A percentile compares a stretch with the other conserved stretches of the same genome.
phyloP scores from a whole-genome alignment of 208 protist species.

The Acanthamoeba polyphaga region DNA sequence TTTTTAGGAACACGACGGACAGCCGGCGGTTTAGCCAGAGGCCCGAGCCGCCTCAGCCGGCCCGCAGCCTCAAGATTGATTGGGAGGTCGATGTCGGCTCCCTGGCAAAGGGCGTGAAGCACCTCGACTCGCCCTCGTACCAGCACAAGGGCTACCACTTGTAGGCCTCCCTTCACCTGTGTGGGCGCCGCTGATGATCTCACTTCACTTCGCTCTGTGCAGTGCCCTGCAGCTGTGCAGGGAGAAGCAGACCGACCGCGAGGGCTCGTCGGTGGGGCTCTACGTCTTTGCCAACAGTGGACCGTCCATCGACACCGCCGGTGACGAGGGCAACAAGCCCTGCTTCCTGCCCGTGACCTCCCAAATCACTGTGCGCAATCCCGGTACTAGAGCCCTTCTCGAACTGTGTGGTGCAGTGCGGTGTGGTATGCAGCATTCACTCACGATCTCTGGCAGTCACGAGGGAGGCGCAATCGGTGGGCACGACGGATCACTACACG shows the following conservation, averaged over 20 bases:
- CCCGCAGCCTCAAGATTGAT: neutral
- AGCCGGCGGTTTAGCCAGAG: neutral
- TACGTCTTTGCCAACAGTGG: neutral
- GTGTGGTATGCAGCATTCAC: too few relatives aligned
- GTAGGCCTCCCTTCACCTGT: neutral
- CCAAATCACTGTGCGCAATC: neutral
- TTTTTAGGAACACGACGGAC: neutral
- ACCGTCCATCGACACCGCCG: neutral
- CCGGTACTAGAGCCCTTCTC: too few relatives aligned
- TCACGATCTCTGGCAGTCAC: neutral
- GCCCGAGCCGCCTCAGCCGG: neutral
- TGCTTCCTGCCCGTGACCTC: neutral
- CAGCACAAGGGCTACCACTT: neutral
- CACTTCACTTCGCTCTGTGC: neutral
- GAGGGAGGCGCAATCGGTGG: neutral
- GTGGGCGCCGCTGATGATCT: too few relatives aligned
- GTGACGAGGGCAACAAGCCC: neutral
- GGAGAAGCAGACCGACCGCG: neutral
- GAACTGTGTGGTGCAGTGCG: too few relatives aligned
- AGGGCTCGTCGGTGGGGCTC: neutral
- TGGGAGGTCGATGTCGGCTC: neutral
- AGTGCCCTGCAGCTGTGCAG: neutral
- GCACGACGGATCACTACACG: slow-evolving; percentile 11
- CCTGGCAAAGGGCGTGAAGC: neutral
- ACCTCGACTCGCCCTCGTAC: neutral